Conservation (phyloP, 371 early-diverging fungal genomes). For the Parasitella parasitica region DNA sequence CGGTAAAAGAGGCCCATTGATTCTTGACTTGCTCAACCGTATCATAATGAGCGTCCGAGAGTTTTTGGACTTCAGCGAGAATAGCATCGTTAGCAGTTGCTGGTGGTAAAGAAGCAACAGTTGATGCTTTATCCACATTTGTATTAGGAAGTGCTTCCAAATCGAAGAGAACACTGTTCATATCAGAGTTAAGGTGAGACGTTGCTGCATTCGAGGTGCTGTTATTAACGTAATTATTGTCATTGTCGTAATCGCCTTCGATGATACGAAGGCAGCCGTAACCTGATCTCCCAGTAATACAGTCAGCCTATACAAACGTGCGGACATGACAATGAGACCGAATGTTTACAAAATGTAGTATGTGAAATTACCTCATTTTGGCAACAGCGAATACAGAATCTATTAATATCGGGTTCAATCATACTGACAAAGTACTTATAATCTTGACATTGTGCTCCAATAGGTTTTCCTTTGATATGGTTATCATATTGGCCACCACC, state of each 20-base stretch:
- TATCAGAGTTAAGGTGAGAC: conserved; percentile 8
- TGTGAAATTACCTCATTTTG: conserved; percentile 21
- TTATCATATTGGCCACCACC: conserved; percentile 55
- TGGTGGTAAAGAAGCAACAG: neutral
- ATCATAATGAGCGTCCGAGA: neutral
- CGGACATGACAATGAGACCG: neutral
- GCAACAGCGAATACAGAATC: conserved; percentile 53
- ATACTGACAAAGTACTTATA: conserved; percentile 49
- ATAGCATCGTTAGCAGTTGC: conserved; percentile 12
- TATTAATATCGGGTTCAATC: conserved; percentile 45
- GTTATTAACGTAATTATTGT: conserved; percentile 11
- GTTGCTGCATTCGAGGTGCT: neutral
- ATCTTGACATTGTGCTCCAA: conserved; percentile 40
- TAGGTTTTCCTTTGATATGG: conserved; percentile 32
- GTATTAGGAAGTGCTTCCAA: conserved; percentile 1
- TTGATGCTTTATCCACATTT: neutral
- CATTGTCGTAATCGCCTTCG: conserved; percentile 35
- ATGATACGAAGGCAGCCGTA: conserved; percentile 43
- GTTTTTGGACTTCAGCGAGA: conserved; percentile 12
- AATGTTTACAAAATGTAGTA: neutral
- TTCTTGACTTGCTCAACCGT: conserved; percentile 18
- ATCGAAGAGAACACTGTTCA: conserved; percentile 18
- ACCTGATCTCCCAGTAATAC: conserved; percentile 38
- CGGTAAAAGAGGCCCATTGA: conserved; percentile 20
- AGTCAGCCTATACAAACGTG: conserved; percentile 29